These are phyloP conservation scores for Heracleum sosnowskyi DNA, from an alignment of 129 eudicot species.

Conservation along the genomic window DNA sequence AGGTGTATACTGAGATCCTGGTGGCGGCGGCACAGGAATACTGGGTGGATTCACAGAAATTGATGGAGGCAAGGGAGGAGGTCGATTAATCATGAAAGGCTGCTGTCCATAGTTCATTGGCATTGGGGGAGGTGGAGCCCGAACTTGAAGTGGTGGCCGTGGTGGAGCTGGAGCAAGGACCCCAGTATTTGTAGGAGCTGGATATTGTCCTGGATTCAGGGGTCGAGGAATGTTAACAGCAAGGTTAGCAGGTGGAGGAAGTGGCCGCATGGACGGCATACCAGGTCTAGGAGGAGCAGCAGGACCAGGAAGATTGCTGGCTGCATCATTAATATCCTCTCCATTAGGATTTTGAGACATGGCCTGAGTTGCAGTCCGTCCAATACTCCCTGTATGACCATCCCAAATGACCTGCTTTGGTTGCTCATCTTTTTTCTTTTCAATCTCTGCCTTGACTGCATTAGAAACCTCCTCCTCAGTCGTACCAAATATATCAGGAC, in stretches of 20 bases:
- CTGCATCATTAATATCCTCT: constrained; percentile 51
- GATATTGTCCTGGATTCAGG: constrained; percentile 32
- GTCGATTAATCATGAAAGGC: constrained; percentile 63
- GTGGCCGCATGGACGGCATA: constrained; percentile 39
- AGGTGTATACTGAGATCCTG: constrained; percentile 73
- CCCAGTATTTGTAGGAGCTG: constrained; percentile 35
- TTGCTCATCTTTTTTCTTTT: constrained; percentile 79
- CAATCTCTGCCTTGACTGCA: constrained; percentile 84
- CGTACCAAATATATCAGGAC: constrained; percentile 93
- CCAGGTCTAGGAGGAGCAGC: constrained; percentile 51
- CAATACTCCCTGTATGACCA: constrained; percentile 90
- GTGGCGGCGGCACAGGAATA: constrained; percentile 72
- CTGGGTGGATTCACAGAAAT: constrained; percentile 35
- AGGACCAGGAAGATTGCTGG: constrained; percentile 43
- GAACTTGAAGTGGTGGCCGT: constrained; percentile 41
- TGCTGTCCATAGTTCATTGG: constrained; percentile 67
- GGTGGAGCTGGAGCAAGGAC: constrained; percentile 52
- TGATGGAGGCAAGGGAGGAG: constrained; percentile 44
- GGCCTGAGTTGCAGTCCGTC: constrained; percentile 87
- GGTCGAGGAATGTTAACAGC: constrained; percentile 36
- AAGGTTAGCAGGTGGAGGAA: constrained; percentile 47
- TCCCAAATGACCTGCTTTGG: constrained; percentile 97
- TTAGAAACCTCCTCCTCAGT: constrained; percentile 91
- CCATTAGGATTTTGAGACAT: constrained; percentile 60
- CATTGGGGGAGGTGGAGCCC: constrained; percentile 74